Evolutionary conservation across 768 basidiomycete species (phyloP).

Genomic region (Serendipita sp.): DNA sequence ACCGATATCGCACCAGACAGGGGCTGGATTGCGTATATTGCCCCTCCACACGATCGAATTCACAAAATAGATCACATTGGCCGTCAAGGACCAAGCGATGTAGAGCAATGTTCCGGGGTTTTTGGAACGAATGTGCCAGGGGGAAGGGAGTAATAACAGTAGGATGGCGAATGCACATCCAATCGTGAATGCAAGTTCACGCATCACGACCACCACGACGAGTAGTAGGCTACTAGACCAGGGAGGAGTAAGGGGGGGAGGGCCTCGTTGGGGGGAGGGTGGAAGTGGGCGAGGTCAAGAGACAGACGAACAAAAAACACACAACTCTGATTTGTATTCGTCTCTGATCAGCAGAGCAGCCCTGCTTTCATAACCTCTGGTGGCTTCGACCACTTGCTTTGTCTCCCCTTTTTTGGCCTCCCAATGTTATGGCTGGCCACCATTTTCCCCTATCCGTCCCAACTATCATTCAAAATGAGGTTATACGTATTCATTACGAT

Average conservation of each 20-base stretch:
- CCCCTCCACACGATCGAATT: slow-evolving; percentile 18
- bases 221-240: not conserved
- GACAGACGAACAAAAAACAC: too few species aligned
- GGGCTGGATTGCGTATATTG: slow-evolving; percentile 12
- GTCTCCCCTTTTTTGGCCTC: too few species aligned
- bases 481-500: too few species aligned
- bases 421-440: too few species aligned
- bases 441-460: too few species aligned
- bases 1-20: slow-evolving; percentile 23
- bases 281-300: too few species aligned
- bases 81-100: slow-evolving; percentile 19
- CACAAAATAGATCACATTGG: slow-evolving; percentile 15
- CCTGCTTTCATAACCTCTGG: too few species aligned
- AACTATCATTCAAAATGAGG: too few species aligned
- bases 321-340: too few species aligned
- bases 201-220: not conserved
- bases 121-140: not conserved
- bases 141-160: not conserved
- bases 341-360: too few species aligned
- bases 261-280: too few species aligned
- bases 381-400: too few species aligned
- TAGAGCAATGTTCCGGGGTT: slow-evolving; percentile 17
- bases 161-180: not conserved
- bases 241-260: not conserved
- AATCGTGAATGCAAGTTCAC: not conserved